Conservation (phyloP, 768 basidiomycete species). For the Pholiota conissans region DNA sequence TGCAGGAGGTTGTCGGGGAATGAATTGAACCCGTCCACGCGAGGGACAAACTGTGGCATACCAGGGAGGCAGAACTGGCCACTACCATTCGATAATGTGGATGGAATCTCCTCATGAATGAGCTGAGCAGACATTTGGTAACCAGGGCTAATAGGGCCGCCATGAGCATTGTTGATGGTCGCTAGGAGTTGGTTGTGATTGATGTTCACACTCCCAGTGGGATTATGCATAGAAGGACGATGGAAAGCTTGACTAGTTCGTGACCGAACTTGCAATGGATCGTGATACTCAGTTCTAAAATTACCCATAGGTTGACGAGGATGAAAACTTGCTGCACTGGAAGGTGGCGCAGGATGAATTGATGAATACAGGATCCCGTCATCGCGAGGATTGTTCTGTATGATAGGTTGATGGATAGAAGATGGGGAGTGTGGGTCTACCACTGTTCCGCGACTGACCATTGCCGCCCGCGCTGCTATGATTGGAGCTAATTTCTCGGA, state of each 20-base stretch:
- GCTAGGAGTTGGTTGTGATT: constrained; percentile 50
- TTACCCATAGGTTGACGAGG: constrained; percentile 11
- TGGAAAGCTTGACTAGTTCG: constrained; percentile 47
- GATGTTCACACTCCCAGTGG: constrained; percentile 45
- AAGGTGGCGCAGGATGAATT: constrained; percentile 13
- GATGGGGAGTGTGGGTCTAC: constrained; percentile 14
- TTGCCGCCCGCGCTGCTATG: constrained; percentile 26
- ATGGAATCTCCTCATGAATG: constrained; percentile 18
- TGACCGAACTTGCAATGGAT: constrained; percentile 47
- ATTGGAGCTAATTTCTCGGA: constrained; percentile 61
- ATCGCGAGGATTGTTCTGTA: constrained; percentile 15
- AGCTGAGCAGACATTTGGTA: constrained; percentile 19
- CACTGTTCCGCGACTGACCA: constrained; percentile 18
- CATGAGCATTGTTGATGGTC: constrained; percentile 38
- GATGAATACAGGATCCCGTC: constrained; percentile 36
- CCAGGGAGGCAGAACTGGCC: constrained; percentile 9
- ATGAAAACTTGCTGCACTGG: constrained; percentile 20
- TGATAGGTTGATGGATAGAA: constrained; percentile 29
- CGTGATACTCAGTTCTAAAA: constrained; percentile 13
- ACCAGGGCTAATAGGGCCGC: constrained; percentile 14
- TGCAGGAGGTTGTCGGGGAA: constrained; percentile 7
- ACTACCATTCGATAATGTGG: constrained; percentile 6
- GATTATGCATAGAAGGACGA: constrained; percentile 30
- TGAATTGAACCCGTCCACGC: constrained; percentile 6
- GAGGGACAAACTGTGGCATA: constrained; percentile 10